Base-by-base conservation (phyloP, 2,329 filamentous ascomycete species). In the Cytospora leucostoma region DNA sequence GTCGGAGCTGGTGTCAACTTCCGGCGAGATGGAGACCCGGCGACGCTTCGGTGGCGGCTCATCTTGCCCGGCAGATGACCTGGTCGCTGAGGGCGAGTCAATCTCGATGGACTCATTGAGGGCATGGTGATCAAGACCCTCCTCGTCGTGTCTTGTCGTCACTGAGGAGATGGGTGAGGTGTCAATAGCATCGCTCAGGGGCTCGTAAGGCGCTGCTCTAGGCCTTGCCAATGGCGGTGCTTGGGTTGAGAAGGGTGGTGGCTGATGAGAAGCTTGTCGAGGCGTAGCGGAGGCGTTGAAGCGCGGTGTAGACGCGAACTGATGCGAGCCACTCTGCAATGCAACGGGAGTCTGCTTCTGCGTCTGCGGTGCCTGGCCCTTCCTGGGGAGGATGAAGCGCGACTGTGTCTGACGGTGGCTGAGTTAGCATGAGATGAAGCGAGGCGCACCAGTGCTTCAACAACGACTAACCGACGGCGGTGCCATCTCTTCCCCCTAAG, bases 11-110 rank as follows among this genome's bases (percentile, higher is more conserved):
- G 54, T 27, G 40, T 62, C 57, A 38, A 64, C 44, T 19, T 63
- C 62, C 0, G 73, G 70, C 10, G 71, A 72, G 49, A 74, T 69
- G 10, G 75, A 77, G 21, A 78, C 69, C 19, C 76, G 74, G 10
- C 76, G 71, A n/a, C 76, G 74, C 63, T 78, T 78, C 0, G 72
- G 70, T 32, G 70, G 70, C 47, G 68, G 68, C 0, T 62, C 62
- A 27, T 62, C 49, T 11, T 65, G 52, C 4, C 52, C 52, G 33
- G 56, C 38, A 5, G 51, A 58, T 4, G 67, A 68, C 33, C 65
- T 64, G 1, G 67, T 68, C 3, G 67, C 62, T 12, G 66, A 68
- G 1, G 69, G 69, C 1, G 71, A 71, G 15, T 68, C 67, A 5
- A 68, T 60, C 27, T 71, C 69, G 19, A 72, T 69, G 8, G 69